These are phyloP conservation scores for Xylariales sp. DNA, from an alignment of 2,329 filamentous ascomycete species.

Conservation along the genomic window DNA sequence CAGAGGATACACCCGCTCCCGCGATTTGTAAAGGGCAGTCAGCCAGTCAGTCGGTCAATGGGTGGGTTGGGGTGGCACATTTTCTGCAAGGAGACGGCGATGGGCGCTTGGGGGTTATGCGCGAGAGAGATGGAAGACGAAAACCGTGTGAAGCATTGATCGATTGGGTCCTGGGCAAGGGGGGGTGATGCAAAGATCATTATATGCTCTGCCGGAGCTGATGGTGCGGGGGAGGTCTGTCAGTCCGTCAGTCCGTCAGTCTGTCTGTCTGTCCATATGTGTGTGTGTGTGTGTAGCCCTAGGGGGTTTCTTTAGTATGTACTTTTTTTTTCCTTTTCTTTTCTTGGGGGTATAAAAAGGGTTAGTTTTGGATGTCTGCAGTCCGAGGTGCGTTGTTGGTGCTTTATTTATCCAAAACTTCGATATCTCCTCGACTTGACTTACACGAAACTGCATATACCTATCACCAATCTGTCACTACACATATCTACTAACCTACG, in stretches of 20 bases:
- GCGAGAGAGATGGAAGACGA: conserved; percentile 14
- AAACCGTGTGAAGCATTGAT: conserved; percentile 22
- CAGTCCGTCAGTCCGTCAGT: too few relatives aligned
- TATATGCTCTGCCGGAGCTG: conserved; percentile 26
- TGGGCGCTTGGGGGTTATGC: conserved; percentile 36
- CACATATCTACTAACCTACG: too few relatives aligned
- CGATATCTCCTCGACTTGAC: too few relatives aligned
- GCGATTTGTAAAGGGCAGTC: not conserved
- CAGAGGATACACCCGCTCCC: conserved; percentile 2
- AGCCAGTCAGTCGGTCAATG: conserved; percentile 9
- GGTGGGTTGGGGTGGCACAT: conserved; percentile 23
- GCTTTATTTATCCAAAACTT: too few relatives aligned
- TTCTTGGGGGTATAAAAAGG: conserved; percentile 22
- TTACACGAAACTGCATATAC: too few relatives aligned
- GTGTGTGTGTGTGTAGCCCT: not conserved
- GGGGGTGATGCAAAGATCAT: conserved; percentile 33
- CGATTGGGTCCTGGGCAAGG: conserved; percentile 27
- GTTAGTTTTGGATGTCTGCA: not conserved
- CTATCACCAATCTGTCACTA: too few relatives aligned
- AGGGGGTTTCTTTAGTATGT: too few relatives aligned
- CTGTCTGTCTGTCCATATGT: too few relatives aligned
- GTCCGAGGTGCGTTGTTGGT: not conserved
- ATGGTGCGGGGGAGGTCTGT: conserved; percentile 18
- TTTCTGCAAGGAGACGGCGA: conserved; percentile 29
- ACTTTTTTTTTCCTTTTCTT: conserved; percentile 13